Evolutionary conservation across 2,329 filamentous ascomycete species (phyloP).

Genomic region (Colletotrichum cereale): DNA sequence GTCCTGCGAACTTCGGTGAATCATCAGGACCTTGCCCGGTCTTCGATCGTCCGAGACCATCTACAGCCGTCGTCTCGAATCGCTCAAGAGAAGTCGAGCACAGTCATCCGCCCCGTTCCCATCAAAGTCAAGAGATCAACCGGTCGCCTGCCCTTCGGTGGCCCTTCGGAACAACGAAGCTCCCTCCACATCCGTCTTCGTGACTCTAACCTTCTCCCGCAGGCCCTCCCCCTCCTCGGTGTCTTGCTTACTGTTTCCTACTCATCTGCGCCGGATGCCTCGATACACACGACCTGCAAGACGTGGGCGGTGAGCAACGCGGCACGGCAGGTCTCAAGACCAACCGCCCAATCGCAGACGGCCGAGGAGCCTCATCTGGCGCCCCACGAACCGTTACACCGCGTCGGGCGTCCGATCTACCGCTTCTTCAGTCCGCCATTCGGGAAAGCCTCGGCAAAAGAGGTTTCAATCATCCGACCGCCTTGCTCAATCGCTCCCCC

Average conservation of each 20-base stretch:
- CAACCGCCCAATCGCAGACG: conserved; percentile 16
- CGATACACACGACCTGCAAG: not conserved
- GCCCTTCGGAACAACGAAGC: not conserved
- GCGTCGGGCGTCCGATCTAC: conserved; percentile 13
- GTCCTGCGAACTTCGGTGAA: not conserved
- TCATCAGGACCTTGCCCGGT: not conserved
- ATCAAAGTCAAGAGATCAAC: not conserved
- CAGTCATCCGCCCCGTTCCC: not conserved
- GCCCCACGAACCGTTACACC: conserved; percentile 22
- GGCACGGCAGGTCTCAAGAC: not conserved
- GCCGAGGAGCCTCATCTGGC: conserved; percentile 14
- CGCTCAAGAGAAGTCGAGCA: not conserved
- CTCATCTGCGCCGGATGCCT: not conserved
- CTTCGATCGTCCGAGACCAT: not conserved
- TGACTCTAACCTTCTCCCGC: not conserved
- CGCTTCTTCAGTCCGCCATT: not conserved
- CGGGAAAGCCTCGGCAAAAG: not conserved
- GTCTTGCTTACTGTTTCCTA: not conserved
- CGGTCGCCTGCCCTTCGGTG: not conserved
- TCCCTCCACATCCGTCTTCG: not conserved
- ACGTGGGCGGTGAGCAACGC: conserved; percentile 23
- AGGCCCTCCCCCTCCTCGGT: not conserved
- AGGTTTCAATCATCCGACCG: not conserved
- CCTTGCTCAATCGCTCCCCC: not conserved
- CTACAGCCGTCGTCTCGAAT: not conserved